Percentiles rank a stretch among this genome's conserved stretches.
Evolutionary conservation across 2,329 filamentous ascomycete genomes (phyloP).

Genomic region (Exserohilum rostratum): DNA sequence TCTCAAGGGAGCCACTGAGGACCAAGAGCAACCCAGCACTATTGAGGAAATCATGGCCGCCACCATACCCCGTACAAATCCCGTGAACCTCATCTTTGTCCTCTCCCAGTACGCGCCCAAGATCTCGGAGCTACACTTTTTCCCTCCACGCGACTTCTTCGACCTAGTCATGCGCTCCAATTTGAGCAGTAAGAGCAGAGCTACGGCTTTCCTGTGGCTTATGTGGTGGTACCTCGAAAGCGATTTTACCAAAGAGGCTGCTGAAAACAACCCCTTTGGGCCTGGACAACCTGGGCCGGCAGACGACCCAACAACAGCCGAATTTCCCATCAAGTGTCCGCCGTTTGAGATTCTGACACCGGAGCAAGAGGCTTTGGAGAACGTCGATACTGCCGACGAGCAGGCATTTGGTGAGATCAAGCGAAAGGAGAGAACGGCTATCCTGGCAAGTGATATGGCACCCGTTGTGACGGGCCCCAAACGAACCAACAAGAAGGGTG

Average conservation of each 20-base stretch:
- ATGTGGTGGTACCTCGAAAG: slow-evolving; percentile 99
- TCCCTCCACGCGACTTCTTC: slow-evolving; percentile 85
- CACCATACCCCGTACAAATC: slow-evolving; percentile 82
- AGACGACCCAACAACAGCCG: slow-evolving; percentile 47
- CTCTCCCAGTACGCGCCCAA: slow-evolving; percentile 88
- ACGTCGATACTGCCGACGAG: slow-evolving; percentile 75
- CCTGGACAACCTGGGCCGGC: slow-evolving; percentile 49
- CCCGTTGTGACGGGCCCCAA: slow-evolving; percentile 64
- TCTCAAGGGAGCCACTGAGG: slow-evolving; percentile 93
- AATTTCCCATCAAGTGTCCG: slow-evolving; percentile 65
- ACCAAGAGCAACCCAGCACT: slow-evolving; percentile 81
- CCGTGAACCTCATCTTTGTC: slow-evolving; percentile 95
- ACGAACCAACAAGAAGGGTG: slow-evolving; percentile 56
- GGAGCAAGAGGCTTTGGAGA: slow-evolving; percentile 71
- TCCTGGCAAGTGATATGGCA: slow-evolving; percentile 76
- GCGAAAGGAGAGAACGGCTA: slow-evolving; percentile 72
- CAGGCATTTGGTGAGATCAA: slow-evolving; percentile 73
- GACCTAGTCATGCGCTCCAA: slow-evolving; percentile 93
- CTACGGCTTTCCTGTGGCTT: slow-evolving; percentile 90
- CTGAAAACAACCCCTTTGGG: slow-evolving; percentile 89
- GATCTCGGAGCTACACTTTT: slow-evolving; percentile 92
- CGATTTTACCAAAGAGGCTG: slow-evolving; percentile 87
- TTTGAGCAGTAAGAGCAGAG: slow-evolving; percentile 80
- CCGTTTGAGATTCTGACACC: slow-evolving; percentile 67
- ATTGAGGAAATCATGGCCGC: slow-evolving; percentile 79